These are phyloP conservation scores for Sporobolomyces roseus DNA, from an alignment of 768 basidiomycete species.

Conservation along the genomic window DNA sequence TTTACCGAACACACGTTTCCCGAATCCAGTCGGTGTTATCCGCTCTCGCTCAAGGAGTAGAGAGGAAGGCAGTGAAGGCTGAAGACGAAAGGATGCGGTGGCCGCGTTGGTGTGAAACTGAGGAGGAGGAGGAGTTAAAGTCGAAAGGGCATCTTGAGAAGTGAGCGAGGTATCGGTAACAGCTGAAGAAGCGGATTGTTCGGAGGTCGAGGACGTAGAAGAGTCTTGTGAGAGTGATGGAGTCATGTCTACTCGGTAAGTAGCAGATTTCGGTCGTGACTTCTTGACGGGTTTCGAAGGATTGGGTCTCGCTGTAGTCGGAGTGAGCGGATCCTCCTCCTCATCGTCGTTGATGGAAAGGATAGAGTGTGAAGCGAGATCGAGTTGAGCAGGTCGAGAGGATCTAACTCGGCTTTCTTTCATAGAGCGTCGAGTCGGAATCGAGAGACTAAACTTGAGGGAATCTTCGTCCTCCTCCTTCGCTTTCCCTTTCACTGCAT, in stretches of 20 bases:
- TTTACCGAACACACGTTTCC: not conserved
- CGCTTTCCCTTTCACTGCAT: not conserved
- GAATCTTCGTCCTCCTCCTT: not conserved
- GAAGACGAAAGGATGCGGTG: conserved; percentile 7
- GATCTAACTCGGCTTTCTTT: not conserved
- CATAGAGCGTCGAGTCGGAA: not conserved
- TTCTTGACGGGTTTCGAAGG: not conserved
- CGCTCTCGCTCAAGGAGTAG: too few relatives aligned
- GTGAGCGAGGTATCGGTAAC: too few relatives aligned
- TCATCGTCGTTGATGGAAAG: not conserved
- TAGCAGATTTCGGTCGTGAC: not conserved
- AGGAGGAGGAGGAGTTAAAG: not conserved
- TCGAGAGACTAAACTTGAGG: not conserved
- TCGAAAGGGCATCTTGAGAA: not conserved
- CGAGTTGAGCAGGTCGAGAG: not conserved
- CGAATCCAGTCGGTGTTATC: not conserved
- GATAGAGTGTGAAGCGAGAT: not conserved
- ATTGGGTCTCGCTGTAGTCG: not conserved
- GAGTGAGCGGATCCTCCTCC: not conserved
- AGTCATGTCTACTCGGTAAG: conserved; percentile 7
- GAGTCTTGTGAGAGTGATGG: conserved; percentile 6
- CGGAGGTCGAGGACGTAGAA: not conserved
- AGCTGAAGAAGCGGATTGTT: too few relatives aligned
- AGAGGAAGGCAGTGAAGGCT: not conserved
- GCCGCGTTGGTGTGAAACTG: too few relatives aligned